A percentile compares a stretch with the other conserved stretches of the same genome.
phyloP scores from a whole-genome alignment of 345 rosid genomes.

The Hirschfeldia incana region DNA sequence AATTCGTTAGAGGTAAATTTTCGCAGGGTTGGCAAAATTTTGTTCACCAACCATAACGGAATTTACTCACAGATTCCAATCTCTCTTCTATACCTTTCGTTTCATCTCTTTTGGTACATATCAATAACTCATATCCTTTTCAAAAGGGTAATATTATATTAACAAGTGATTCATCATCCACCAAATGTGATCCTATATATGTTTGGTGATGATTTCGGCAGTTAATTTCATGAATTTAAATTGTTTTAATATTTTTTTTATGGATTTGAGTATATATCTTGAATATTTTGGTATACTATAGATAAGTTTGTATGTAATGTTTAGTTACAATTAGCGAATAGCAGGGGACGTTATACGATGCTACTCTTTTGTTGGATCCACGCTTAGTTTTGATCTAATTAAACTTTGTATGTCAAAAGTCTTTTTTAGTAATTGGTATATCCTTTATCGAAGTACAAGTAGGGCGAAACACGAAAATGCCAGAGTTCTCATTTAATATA shows the following conservation, averaged over 20 bases:
- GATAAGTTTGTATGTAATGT: not conserved
- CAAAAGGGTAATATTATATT: slow-evolving; percentile 21
- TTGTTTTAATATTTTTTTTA: not conserved
- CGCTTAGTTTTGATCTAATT: not conserved
- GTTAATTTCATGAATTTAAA: not conserved
- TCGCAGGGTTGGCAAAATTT: slow-evolving; percentile 45
- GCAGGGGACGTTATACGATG: not conserved
- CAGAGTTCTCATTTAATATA: not conserved
- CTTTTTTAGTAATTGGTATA: not conserved
- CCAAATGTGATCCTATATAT: slow-evolving; percentile 18
- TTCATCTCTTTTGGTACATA: slow-evolving; percentile 34
- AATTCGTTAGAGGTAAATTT: slow-evolving; percentile 35
- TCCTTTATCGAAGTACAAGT: not conserved
- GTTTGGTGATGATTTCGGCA: slow-evolving; percentile 10
- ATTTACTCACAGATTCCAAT: slow-evolving; percentile 34
- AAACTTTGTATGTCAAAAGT: not conserved
- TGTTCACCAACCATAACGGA: slow-evolving; percentile 55
- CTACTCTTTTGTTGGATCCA: not conserved
- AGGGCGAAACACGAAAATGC: not conserved
- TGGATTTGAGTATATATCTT: not conserved
- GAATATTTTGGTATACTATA: not conserved
- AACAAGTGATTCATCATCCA: slow-evolving; percentile 27
- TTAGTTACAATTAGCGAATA: not conserved
- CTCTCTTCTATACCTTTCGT: slow-evolving; percentile 17
- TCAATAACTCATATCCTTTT: slow-evolving; percentile 39